Evolutionary conservation across 345 rosid genomes (phyloP).

Genomic region (Chamaenerion angustifolium): DNA sequence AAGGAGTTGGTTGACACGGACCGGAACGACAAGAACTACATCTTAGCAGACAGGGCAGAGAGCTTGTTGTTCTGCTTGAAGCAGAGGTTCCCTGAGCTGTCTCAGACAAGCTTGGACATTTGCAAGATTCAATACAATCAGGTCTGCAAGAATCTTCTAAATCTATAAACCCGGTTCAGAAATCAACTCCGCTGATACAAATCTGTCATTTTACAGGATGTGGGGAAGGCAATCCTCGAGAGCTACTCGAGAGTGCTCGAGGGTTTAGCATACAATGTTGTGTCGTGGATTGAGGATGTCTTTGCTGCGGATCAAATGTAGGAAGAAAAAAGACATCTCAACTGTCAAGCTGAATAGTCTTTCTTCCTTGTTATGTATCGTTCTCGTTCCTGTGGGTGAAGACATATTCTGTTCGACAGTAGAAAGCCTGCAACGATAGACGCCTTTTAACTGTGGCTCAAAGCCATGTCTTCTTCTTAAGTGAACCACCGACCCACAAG

Average conservation of each 20-base stretch:
- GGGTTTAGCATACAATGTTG: conserved; percentile 79
- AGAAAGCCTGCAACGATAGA: too few species aligned
- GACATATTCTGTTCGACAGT: too few species aligned
- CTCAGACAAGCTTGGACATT: conserved; percentile 86
- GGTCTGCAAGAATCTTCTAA: conserved; percentile 35
- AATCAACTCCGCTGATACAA: neutral
- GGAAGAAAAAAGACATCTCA: too few species aligned
- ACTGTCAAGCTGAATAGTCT: too few species aligned
- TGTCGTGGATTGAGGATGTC: conserved; percentile 89
- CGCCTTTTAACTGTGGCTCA: too few species aligned
- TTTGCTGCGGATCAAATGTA: conserved; percentile 32
- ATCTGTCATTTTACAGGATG: conserved; percentile 39
- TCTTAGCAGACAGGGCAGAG: conserved; percentile 69
- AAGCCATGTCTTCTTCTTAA: too few species aligned
- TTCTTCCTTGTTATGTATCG: too few species aligned
- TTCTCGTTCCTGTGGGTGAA: too few species aligned
- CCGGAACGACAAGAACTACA: conserved; percentile 60
- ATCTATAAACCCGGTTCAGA: too few species aligned
- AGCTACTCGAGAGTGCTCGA: conserved; percentile 87
- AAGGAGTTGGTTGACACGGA: conserved; percentile 63
- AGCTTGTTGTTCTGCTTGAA: conserved; percentile 68
- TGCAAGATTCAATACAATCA: conserved; percentile 80
- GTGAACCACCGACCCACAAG: too few species aligned
- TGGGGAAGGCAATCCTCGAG: conserved; percentile 76
- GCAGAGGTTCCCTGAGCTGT: conserved; percentile 75